Percentiles rank a stretch among this genome's conserved stretches.
Evolutionary conservation across 495 filamentous ascomycete genomes (phyloP).

Genomic region (Jackrogersella minutella): DNA sequence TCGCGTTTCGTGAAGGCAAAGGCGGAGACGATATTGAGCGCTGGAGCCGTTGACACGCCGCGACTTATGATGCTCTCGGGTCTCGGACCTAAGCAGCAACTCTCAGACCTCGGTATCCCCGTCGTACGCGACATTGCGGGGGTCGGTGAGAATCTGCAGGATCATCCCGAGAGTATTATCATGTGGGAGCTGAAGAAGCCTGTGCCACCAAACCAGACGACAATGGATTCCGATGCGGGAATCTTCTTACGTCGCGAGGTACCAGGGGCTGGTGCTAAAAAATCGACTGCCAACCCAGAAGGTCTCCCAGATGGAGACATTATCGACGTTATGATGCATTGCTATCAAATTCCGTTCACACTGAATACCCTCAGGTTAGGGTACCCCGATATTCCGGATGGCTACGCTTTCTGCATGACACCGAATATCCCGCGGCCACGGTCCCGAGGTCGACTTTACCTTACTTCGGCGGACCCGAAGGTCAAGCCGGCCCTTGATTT

Average conservation of each 20-base stretch:
- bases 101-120: constrained; percentile 69
- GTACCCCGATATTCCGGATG: constrained; percentile 68
- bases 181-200: constrained; percentile 85
- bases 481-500: constrained; percentile 86
- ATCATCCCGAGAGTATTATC: constrained; percentile 81
- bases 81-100: constrained; percentile 75
- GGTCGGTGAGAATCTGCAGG: constrained; percentile 80
- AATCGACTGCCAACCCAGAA: constrained; percentile 53
- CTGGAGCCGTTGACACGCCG: constrained; percentile 80
- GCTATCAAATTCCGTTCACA: constrained; percentile 86
- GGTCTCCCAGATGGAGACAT: constrained; percentile 67
- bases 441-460: constrained; percentile 75
- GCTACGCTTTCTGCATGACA: constrained; percentile 90
- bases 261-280: constrained; percentile 59
- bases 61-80: constrained; percentile 78
- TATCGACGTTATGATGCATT: constrained; percentile 90
- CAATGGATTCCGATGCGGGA: constrained; percentile 85
- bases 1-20: constrained; percentile 67
- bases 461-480: constrained; percentile 72
- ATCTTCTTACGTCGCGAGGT: constrained; percentile 80
- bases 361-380: constrained; percentile 76
- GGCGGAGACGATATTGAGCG: constrained; percentile 78
- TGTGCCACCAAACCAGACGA: constrained; percentile 77
- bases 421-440: constrained; percentile 86
- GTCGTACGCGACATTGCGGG: constrained; percentile 77